Conservation (phyloP, 23 red algal genomes). For the Gracilaria gracilis region DNA sequence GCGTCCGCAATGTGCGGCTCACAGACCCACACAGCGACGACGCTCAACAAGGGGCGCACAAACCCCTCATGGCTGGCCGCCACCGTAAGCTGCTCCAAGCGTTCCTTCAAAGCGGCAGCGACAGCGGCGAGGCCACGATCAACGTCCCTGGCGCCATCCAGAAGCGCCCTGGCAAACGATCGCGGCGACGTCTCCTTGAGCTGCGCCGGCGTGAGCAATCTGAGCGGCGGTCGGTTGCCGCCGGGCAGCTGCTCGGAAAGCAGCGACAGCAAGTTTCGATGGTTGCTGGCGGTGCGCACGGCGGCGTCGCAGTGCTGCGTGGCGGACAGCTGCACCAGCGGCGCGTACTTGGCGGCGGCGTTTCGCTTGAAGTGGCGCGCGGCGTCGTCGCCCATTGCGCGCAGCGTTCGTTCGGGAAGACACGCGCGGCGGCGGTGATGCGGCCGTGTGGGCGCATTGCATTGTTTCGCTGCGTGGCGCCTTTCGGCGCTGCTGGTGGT, state of each 20-base stretch:
- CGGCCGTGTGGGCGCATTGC: neutral
- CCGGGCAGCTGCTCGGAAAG: neutral
- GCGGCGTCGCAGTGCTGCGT: slow-evolving; percentile 50
- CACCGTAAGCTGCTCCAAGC: neutral
- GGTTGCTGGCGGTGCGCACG: slow-evolving; percentile 43
- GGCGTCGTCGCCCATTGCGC: slow-evolving; percentile 36
- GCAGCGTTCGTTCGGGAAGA: too few species aligned
- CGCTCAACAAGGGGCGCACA: neutral
- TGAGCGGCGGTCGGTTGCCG: neutral
- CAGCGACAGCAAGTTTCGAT: slow-evolving; percentile 2
- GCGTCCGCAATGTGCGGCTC: slow-evolving; percentile 40
- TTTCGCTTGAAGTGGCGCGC: slow-evolving; percentile 13
- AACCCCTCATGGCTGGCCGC: neutral
- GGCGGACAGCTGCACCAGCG: slow-evolving; percentile 6
- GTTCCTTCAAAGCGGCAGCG: neutral
- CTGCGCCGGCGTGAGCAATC: slow-evolving; percentile 14
- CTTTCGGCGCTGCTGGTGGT: too few species aligned
- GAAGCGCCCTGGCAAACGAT: neutral
- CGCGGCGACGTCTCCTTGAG: slow-evolving; percentile 5
- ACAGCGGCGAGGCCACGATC: neutral
- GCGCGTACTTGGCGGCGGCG: slow-evolving; percentile 29
- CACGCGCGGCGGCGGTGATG: too few species aligned
- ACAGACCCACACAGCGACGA: slow-evolving; percentile 41
- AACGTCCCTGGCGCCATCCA: neutral
- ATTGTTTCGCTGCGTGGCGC: too few species aligned